phyloP scores from a whole-genome alignment of 805 yeast genomes.

The Saccharomycopsis selenospora region DNA sequence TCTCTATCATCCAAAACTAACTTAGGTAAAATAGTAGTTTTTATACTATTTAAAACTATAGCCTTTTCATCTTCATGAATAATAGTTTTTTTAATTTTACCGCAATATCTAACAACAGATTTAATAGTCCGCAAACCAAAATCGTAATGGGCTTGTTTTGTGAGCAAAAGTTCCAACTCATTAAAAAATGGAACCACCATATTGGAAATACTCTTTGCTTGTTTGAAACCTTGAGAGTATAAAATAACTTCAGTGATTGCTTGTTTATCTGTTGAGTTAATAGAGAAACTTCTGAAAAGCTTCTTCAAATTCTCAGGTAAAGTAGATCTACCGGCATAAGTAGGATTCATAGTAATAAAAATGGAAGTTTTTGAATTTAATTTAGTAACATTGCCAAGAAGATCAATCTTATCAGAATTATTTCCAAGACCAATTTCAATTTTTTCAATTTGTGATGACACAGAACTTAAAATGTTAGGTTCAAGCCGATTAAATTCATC shows the following conservation, averaged over 20 bases:
- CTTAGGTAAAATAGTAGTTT: conserved; percentile 63
- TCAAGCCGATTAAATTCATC: conserved; percentile 88
- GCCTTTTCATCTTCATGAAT: conserved; percentile 13
- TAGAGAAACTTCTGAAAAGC: conserved; percentile 66
- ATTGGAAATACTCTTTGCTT: conserved; percentile 39
- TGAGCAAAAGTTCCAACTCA: conserved; percentile 33
- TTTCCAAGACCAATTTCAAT: conserved; percentile 51
- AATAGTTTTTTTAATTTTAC: conserved; percentile 33
- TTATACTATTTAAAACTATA: conserved; percentile 42
- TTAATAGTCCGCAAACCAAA: conserved; percentile 85
- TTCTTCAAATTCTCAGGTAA: conserved; percentile 83
- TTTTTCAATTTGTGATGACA: conserved; percentile 68
- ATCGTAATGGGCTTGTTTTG: conserved; percentile 72
- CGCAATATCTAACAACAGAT: conserved; percentile 53
- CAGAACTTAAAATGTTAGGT: conserved; percentile 67
- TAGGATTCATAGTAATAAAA: conserved; percentile 89
- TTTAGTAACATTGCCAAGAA: conserved; percentile 35
- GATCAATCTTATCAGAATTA: conserved; percentile 26
- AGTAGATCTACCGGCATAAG: conserved; percentile 71
- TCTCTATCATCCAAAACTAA: conserved; percentile 46
- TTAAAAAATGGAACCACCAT: conserved; percentile 49
- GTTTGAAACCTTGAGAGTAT: conserved; percentile 59
- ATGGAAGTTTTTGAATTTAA: conserved; percentile 54
- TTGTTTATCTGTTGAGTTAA: conserved; percentile 63
- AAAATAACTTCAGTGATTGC: conserved; percentile 67